A percentile compares a stretch with the other conserved stretches of the same genome.
Conservation (phyloP, 1,284 basidiomycete species). For the Porphyrellus sp. region DNA sequence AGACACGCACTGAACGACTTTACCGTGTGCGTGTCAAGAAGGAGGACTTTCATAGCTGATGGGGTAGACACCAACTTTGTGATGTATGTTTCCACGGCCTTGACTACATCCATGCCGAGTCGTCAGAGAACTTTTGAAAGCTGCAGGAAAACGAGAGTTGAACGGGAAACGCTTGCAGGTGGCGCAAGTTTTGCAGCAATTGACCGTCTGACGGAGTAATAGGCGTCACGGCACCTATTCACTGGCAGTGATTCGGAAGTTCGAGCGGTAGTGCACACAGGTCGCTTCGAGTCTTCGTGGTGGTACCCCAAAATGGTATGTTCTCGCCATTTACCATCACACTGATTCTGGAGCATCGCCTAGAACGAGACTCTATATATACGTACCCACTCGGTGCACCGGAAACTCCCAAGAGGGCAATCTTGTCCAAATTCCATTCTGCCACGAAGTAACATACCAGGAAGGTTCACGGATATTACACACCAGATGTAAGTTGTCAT, state of each 20-base stretch:
- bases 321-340: neutral
- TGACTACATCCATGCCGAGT: slow-evolving; percentile 88
- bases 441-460: neutral
- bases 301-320: slow-evolving; percentile 16
- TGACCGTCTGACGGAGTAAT: neutral
- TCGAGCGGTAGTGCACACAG: too few relatives aligned
- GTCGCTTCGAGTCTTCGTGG: too few relatives aligned
- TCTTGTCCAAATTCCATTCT: neutral
- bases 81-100: slow-evolving; percentile 94
- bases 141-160: neutral
- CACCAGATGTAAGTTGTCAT: neutral
- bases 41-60: slow-evolving; percentile 93
- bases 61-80: slow-evolving; percentile 86
- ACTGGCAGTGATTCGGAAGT: too few relatives aligned
- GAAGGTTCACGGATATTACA: slow-evolving; percentile 4
- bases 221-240: neutral
- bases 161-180: neutral
- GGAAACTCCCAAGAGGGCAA: neutral
- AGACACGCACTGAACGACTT: slow-evolving; percentile 22
- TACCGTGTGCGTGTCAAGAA: slow-evolving; percentile 95
- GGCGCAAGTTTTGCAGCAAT: neutral
- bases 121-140: too few relatives aligned
- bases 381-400: too few relatives aligned
- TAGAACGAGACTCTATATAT: neutral
- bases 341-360: too few relatives aligned